Base-by-base conservation (phyloP, 768 basidiomycete genomes). In the Hemileccinum impolitum region DNA sequence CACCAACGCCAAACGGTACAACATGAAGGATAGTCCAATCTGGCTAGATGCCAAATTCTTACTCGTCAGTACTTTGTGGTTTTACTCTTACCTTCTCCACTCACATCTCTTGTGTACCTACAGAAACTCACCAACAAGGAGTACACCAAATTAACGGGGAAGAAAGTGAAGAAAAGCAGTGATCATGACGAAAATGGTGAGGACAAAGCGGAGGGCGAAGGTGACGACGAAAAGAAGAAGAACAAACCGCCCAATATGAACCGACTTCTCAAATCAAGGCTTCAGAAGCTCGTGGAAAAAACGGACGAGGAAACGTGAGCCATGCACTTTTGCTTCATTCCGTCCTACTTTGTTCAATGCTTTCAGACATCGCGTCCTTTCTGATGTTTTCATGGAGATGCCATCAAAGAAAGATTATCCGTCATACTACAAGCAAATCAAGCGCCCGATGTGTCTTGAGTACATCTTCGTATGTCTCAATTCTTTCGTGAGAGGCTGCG, bases 21-120 rank as follows among this genome's bases (percentile, higher is more conserved):
- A 94, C 66, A 74, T 81, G 64, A 82, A 82, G 64, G 86, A 86
- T 17, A 91, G 89, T 63, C 72, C 68, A 39, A 91, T 94, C 51
- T 91, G 80, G 75, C 75, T 75, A 50, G 88, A 91, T 68, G 91
- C 91, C n/a, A 90, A 85, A 63, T 78, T 80, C 47, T 71, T 94
- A 30, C 75, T 88, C 69, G 91, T 92, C 55, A 61, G 85, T 75
- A 13, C 17, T 11, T 28, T 28, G 17, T 11, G 4, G 7, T 28
- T 48, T 21, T 37, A 9, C n/a, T 42, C 30, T 25, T 42, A 8
- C 34, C 19, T 44, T 39, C 43, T 6, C 6, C 35, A 28, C 50
- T 56, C 40, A 51, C 48, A 26, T 42, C 15, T 21, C 10, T 28
- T 39, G 26, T 25, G n/a, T 25, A 19, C 38, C 23, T 17, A 19